Evolutionary conservation across 2,329 filamentous ascomycete genomes (phyloP).

Genomic region (Sporothrix euskadiensis): DNA sequence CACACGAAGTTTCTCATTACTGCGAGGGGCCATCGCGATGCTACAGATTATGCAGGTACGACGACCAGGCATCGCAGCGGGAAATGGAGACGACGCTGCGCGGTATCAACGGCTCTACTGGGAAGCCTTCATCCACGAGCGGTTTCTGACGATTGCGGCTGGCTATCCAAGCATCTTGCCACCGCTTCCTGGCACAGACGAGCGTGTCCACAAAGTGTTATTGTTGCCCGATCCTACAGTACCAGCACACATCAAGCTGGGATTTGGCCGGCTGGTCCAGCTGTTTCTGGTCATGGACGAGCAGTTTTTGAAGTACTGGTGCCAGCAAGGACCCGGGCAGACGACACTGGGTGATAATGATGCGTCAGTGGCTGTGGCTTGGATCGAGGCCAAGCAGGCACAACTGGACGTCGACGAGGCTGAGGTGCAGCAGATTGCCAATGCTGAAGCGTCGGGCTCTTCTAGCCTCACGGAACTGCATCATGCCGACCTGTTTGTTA

Average conservation of each 20-base stretch:
- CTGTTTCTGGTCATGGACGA: constrained; percentile 41
- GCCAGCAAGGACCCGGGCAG: constrained; percentile 34
- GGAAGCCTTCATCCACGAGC: constrained; percentile 58
- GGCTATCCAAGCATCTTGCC: constrained; percentile 34
- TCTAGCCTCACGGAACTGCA: constrained; percentile 42
- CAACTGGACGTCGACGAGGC: constrained; percentile 44
- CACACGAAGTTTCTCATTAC: constrained; percentile 52
- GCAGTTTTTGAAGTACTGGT: constrained; percentile 41
- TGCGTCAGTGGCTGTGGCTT: background rate
- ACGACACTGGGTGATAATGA: constrained; percentile 21
- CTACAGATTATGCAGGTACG: constrained; percentile 47
- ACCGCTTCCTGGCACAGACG: constrained; percentile 38
- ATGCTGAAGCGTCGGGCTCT: constrained; percentile 35
- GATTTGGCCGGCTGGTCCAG: constrained; percentile 42
- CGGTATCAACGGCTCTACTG: constrained; percentile 54
- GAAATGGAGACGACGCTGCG: constrained; percentile 31
- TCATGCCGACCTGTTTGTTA: constrained; percentile 45
- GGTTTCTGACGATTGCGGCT: constrained; percentile 50
- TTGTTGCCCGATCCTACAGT: constrained; percentile 39
- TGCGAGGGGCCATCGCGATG: constrained; percentile 52
- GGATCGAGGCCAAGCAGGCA: constrained; percentile 43
- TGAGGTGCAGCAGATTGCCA: constrained; percentile 11
- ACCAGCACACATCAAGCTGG: constrained; percentile 42
- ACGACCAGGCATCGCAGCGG: background rate
- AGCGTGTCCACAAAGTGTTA: constrained; percentile 29